Base-by-base conservation (phyloP, 2,329 filamentous ascomycete genomes). In the Hypoxylon sp. region DNA sequence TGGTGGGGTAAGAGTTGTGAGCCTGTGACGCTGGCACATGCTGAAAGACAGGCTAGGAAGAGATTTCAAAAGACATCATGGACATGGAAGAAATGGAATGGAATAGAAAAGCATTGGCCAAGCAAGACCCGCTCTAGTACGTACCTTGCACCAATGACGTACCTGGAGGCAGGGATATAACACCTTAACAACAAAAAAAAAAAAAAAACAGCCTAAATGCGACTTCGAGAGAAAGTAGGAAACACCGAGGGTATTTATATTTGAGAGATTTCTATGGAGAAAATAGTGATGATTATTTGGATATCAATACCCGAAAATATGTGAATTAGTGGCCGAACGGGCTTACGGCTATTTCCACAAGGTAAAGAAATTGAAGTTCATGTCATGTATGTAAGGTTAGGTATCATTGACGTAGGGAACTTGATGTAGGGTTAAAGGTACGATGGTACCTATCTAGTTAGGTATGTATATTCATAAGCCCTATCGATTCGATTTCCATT, bases 21-120 rank as follows among this genome's bases (percentile, higher is more conserved):
- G 67, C 66, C 67, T 69, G 69, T 71, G 63, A 71, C 67, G 66
- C 61, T 71, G 61, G 66, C 69, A 71, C 67, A 70, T 71, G 69
- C 51, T 67, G 58, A 65, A 71, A 65, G 63, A 69, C 63, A 67
- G 64, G 66, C 61, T 67, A 37, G 62, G 58, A 67, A 70, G 54
- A 37, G 31, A 17, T 44, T 59, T n/a, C 54, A 42, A 37, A 70
- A 64, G 54, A 53, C 59, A 68, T 65, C 65, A 66, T 54, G 35
- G 59, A 68, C 44, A 46, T 46, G 42, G 60, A 67, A 55, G 31
- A 63, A 63, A 71, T 68, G 46, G 68, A 68, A 71, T 14, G 58
- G 31, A 54, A 59, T 66, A 35, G 65, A 67, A 71, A 67, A 65
- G 58, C 60, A 66, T 65, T 70, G 69, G 66, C 61, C 35, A 51